Base-by-base conservation (phyloP, 2,329 filamentous ascomycete genomes). In the Hymenoscyphus fraxineus region DNA sequence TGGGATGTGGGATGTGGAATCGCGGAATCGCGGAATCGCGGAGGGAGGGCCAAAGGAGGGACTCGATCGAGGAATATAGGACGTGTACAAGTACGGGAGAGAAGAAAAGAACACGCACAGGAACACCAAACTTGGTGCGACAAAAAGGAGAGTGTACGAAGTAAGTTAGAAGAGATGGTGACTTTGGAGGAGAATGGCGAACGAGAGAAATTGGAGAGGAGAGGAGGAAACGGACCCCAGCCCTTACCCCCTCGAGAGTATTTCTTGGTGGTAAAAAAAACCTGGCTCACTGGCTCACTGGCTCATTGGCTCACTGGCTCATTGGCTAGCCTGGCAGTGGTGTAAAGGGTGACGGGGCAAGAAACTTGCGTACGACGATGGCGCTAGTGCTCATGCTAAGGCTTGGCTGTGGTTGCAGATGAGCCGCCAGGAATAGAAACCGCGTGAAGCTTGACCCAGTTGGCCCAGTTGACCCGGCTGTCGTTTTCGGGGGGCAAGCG, bases 51-150 rank as follows among this genome's bases (percentile, higher is more conserved):
- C 47, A 22, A 54, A 54, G 47, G 47, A 54, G 47, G 47, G 47
- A 54, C 47, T 54, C 47, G 47, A 54, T 54, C 27, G 19, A 54
- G 47, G 19, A 27, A 54, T 54, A 54, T 54, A 54, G 47, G 47
- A 54, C 27, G 27, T 27, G 27, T 27, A n/a, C n/a, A n/a, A n/a
- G n/a, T n/a, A 27, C 22, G 22, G 19, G 22, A 54, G 47, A 54
- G 47, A 54, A 27, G 44, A 47, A 3, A 47, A 47, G 44, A n/a
- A 44, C 15, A 44, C 41, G 10, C 47, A 54, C 47, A 27, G 47
- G 10, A 54, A 54, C 47, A 54, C 47, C 27, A 54, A 19, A 54
- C 47, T 35, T 22, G 47, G 47, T 54, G 47, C 10, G 47, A 54
- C n/a, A 19, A 51, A 54, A 54, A 54, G 22, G 47, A 54, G 22